Evolutionary conservation across 1,139 yeast species (phyloP).

Genomic region (Candida sp.): DNA sequence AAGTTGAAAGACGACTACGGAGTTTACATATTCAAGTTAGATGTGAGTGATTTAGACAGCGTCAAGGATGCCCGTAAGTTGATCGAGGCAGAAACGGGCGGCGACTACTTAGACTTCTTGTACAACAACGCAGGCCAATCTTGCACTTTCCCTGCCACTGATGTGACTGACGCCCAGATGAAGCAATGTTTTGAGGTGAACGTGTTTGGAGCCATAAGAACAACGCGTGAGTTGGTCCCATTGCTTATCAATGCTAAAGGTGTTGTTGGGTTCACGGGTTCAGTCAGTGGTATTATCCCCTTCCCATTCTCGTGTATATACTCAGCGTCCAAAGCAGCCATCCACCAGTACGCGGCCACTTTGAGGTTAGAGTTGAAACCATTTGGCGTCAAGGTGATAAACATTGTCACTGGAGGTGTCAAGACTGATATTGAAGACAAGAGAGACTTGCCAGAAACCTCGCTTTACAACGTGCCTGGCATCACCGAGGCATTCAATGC

Average conservation of each 20-base stretch:
- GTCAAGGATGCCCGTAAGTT: constrained; percentile 48
- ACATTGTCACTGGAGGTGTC: constrained; percentile 55
- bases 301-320: constrained; percentile 77
- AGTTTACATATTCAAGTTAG: constrained; percentile 26
- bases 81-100: constrained; percentile 37
- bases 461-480: constrained; percentile 55
- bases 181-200: constrained; percentile 67
- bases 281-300: constrained; percentile 66
- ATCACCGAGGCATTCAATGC: constrained; percentile 52
- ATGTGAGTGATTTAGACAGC: constrained; percentile 55
- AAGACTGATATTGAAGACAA: constrained; percentile 62
- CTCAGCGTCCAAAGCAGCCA: constrained; percentile 76
- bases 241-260: constrained; percentile 72
- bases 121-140: constrained; percentile 68
- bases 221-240: constrained; percentile 62
- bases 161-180: constrained; percentile 61
- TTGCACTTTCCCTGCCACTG: constrained; percentile 74
- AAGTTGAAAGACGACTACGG: constrained; percentile 46
- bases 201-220: constrained; percentile 68
- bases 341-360: constrained; percentile 68
- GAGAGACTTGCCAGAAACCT: constrained; percentile 57
- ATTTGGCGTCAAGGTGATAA: constrained; percentile 68
- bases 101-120: constrained; percentile 40
- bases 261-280: constrained; percentile 75
- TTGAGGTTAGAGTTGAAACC: constrained; percentile 72